These are phyloP conservation scores for Cladosporium sp. DNA, from an alignment of 2,329 filamentous ascomycete species.

Conservation along the genomic window DNA sequence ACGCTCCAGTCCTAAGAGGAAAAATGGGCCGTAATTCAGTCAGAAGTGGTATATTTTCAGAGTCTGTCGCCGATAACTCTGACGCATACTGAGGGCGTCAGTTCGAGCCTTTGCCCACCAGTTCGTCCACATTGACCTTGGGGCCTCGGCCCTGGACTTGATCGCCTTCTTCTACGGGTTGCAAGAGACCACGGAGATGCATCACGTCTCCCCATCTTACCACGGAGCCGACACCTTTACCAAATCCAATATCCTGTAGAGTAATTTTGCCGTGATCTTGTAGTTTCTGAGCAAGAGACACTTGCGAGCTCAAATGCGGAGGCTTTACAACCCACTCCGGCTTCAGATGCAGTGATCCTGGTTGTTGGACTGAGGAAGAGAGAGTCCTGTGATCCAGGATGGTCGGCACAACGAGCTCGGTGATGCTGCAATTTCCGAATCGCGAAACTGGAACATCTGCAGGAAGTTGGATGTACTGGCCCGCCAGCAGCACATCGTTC, in stretches of 20 bases:
- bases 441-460: not conserved
- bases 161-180: not conserved
- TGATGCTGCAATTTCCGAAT: conserved; percentile 2
- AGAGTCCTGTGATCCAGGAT: not conserved
- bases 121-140: conserved; percentile 4
- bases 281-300: not conserved
- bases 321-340: not conserved
- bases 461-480: not conserved
- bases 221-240: not conserved
- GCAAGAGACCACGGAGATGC: not conserved
- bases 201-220: not conserved
- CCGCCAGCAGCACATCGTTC: not conserved
- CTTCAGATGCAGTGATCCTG: not conserved
- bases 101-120: not conserved
- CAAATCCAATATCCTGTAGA: not conserved
- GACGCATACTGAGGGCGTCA: not conserved
- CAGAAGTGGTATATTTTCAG: not conserved
- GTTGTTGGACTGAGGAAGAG: not conserved
- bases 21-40: not conserved
- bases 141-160: not conserved
- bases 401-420: not conserved
- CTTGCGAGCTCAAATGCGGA: not conserved
- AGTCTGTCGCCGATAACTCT: not conserved
- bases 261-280: not conserved
- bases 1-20: not conserved